phyloP scores from a whole-genome alignment of 106 monocot genomes.

The Alisma plantagoaquatica region DNA sequence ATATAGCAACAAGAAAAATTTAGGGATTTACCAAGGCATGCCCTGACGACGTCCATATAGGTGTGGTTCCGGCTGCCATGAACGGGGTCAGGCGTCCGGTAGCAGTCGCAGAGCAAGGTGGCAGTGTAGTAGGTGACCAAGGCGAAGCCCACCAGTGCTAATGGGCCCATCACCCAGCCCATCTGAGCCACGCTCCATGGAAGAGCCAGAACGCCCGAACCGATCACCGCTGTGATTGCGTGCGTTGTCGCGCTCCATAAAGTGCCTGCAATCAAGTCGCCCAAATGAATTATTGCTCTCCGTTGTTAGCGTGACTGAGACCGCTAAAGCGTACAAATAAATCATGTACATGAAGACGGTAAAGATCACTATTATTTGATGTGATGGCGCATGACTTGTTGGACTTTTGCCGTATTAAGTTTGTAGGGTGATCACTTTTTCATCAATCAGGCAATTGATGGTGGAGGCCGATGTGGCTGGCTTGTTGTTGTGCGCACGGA shows the following conservation, averaged over 20 bases:
- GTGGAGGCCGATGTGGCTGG: background rate
- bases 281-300: too few relatives aligned
- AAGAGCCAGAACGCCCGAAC: constrained; percentile 63
- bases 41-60: constrained; percentile 65
- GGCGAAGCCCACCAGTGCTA: constrained; percentile 37
- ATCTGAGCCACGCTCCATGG: constrained; percentile 87
- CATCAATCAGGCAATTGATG: too few relatives aligned
- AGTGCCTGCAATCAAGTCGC: constrained; percentile 45
- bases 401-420: too few relatives aligned
- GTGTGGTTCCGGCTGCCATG: constrained; percentile 65
- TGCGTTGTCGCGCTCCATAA: constrained; percentile 72
- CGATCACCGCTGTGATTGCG: constrained; percentile 56
- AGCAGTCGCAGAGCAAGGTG: constrained; percentile 55
- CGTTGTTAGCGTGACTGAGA: too few relatives aligned
- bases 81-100: constrained; percentile 55
- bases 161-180: constrained; percentile 67
- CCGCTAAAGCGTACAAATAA: too few relatives aligned
- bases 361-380: too few relatives aligned
- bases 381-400: too few relatives aligned
- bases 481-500: background rate
- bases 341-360: too few relatives aligned
- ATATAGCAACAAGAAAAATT: too few relatives aligned
- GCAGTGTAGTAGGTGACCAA: constrained; percentile 57
- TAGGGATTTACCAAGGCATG: constrained; percentile 61
- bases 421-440: too few relatives aligned